A percentile compares a stretch with the other conserved stretches of the same genome.
Evolutionary conservation across 345 rosid genomes (phyloP).

Genomic region (Carallia pectinifolia): DNA sequence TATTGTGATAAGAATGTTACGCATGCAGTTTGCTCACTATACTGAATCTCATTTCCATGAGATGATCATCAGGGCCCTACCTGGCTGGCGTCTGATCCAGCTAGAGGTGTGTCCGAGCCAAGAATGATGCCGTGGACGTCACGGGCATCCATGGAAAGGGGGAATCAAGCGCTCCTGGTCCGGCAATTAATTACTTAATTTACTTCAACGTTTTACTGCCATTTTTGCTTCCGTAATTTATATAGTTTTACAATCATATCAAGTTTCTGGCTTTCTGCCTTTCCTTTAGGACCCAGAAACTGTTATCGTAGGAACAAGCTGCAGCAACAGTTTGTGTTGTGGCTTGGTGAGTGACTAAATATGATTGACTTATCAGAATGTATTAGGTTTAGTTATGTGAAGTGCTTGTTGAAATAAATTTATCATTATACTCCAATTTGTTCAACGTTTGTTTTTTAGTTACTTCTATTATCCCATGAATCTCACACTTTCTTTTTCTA

Average conservation of each 20-base stretch:
- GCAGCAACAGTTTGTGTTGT: no score
- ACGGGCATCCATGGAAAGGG: constrained; percentile 22
- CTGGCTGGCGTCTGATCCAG: constrained; percentile 1
- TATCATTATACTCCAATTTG: no score
- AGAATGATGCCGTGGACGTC: neutral
- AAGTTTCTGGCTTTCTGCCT: no score
- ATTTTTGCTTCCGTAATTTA: neutral
- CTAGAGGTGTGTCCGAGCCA: neutral
- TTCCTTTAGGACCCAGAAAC: no score
- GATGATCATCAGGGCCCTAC: neutral
- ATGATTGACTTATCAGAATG: no score
- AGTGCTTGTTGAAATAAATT: no score
- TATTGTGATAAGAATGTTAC: neutral
- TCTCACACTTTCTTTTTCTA: no score
- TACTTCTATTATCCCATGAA: no score
- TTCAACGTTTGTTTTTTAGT: no score
- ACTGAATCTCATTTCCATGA: constrained; percentile 10
- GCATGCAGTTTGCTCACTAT: neutral
- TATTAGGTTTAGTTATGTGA: no score
- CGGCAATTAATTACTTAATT: constrained; percentile 17
- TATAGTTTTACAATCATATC: no score
- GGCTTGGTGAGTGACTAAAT: neutral
- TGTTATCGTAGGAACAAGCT: no score
- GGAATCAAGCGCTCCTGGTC: constrained; percentile 65
- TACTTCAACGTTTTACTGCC: neutral